Percentiles rank a stretch among this genome's conserved stretches.
Evolutionary conservation across 306 rosid species (phyloP).

Genomic region (Corylus avellana): DNA sequence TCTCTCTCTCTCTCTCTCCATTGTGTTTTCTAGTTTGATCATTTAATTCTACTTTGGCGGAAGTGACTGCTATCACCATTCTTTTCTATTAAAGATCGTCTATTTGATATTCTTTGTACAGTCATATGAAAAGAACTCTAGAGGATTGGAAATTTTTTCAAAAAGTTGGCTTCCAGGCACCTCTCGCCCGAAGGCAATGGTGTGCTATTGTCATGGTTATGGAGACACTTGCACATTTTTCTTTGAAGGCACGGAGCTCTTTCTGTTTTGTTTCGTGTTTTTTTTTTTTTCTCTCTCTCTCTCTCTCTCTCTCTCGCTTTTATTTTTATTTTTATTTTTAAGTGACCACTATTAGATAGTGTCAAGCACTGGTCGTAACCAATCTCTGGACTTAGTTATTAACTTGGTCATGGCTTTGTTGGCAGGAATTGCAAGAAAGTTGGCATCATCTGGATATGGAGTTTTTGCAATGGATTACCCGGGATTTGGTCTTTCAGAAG

Average conservation of each 20-base stretch:
- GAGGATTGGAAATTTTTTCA: constrained; percentile 69
- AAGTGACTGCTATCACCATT: constrained; percentile 2
- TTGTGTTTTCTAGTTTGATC: not conserved
- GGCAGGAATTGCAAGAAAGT: constrained; percentile 83
- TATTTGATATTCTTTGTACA: constrained; percentile 31
- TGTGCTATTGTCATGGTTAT: constrained; percentile 89
- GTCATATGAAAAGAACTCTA: constrained; percentile 75
- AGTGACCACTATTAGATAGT: not conserved
- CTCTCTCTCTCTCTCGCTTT: not conserved
- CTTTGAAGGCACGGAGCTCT: constrained; percentile 78
- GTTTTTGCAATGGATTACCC: constrained; percentile 98
- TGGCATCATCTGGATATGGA: constrained; percentile 69
- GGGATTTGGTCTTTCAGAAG: constrained; percentile 95
- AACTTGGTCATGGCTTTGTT: constrained; percentile 9
- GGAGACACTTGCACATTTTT: constrained; percentile 95
- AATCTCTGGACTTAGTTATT: constrained; percentile 4
- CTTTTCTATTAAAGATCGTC: constrained; percentile 19
- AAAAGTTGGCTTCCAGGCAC: constrained; percentile 82
- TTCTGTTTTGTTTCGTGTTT: no score
- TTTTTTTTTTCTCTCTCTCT: not conserved
- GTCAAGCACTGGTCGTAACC: not conserved
- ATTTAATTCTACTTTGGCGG: not conserved
- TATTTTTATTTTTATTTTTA: not conserved
- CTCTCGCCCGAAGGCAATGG: constrained; percentile 64
- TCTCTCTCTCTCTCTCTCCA: not conserved